Percentiles rank a stretch among this genome's conserved stretches.
These are phyloP conservation scores for Phialophora expanda DNA, from an alignment of 2,329 filamentous ascomycete species.

Conservation along the genomic window DNA sequence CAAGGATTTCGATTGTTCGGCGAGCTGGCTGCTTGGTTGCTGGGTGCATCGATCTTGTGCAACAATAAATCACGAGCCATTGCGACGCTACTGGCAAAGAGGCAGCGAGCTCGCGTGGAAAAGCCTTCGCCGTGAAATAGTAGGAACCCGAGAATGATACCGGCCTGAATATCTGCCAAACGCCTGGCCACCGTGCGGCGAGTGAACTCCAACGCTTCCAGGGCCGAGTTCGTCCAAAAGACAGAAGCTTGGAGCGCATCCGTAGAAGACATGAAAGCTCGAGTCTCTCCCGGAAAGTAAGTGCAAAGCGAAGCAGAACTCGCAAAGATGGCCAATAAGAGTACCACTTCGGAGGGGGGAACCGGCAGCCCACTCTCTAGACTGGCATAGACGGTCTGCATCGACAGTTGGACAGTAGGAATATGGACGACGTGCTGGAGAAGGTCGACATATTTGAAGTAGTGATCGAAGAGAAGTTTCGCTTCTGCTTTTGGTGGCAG, in stretches of 20 bases:
- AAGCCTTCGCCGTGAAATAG: constrained; percentile 36
- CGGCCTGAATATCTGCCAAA: constrained; percentile 33
- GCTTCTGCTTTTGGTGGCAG: constrained; percentile 44
- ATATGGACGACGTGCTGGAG: constrained; percentile 47
- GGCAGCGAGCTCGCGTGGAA: constrained; percentile 26
- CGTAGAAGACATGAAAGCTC: constrained; percentile 1
- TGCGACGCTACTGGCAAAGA: constrained; percentile 25
- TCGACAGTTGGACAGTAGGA: constrained; percentile 39
- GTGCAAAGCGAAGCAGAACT: constrained; percentile 40
- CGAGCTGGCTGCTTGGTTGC: constrained; percentile 33
- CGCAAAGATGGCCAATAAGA: constrained; percentile 46
- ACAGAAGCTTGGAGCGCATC: constrained; percentile 19
- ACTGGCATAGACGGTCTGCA: constrained; percentile 43
- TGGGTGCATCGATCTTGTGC: constrained; percentile 45
- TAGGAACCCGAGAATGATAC: constrained; percentile 34
- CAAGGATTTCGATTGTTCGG: constrained; percentile 35
- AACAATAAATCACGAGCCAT: constrained; percentile 45
- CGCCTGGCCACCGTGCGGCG: constrained; percentile 21
- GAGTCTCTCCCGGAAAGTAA: constrained; percentile 15
- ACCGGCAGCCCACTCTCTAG: constrained; percentile 36
- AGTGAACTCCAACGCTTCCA: constrained; percentile 34
- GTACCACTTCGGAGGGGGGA: constrained; percentile 42
- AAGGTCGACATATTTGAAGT: constrained; percentile 44
- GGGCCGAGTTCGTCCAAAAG: constrained; percentile 29
- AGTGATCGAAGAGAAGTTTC: constrained; percentile 43